Percentiles rank a stretch among this genome's conserved stretches.
Evolutionary conservation across 345 rosid genomes (phyloP).

Genomic region (Viola odorata): DNA sequence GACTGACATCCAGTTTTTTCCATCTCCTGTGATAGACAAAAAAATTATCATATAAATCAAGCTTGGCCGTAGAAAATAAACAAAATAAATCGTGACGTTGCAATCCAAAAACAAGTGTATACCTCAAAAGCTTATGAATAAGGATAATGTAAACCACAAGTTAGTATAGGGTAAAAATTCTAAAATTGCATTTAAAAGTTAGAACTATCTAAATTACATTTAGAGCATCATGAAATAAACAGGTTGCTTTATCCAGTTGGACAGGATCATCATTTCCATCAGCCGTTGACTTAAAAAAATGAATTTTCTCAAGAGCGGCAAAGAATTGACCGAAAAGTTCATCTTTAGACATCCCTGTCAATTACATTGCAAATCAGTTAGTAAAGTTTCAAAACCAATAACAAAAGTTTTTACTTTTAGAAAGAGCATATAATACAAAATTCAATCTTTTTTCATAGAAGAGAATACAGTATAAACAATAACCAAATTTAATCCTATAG

Average conservation of each 20-base stretch:
- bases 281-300: constrained; percentile 42
- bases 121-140: not conserved
- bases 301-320: constrained; percentile 71
- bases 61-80: not conserved
- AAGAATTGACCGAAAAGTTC: constrained; percentile 75
- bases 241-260: constrained; percentile 65
- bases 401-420: not conserved
- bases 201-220: constrained; percentile 30
- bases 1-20: constrained; percentile 53
- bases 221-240: constrained; percentile 63
- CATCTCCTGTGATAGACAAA: constrained; percentile 65
- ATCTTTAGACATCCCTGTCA: constrained; percentile 61
- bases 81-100: not conserved
- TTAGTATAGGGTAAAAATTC: not conserved
- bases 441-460: no score
- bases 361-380: constrained; percentile 13
- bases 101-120: not conserved
- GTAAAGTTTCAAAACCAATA: not conserved
- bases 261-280: constrained; percentile 64
- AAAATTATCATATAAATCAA: constrained; percentile 10
- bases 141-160: not conserved
- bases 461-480: no score
- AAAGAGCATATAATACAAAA: no score
- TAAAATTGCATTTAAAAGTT: not conserved
- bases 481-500: no score